These are phyloP conservation scores for Linnemannia elongata DNA, from an alignment of 192 early-diverging fungal genomes.

Conservation along the genomic window DNA sequence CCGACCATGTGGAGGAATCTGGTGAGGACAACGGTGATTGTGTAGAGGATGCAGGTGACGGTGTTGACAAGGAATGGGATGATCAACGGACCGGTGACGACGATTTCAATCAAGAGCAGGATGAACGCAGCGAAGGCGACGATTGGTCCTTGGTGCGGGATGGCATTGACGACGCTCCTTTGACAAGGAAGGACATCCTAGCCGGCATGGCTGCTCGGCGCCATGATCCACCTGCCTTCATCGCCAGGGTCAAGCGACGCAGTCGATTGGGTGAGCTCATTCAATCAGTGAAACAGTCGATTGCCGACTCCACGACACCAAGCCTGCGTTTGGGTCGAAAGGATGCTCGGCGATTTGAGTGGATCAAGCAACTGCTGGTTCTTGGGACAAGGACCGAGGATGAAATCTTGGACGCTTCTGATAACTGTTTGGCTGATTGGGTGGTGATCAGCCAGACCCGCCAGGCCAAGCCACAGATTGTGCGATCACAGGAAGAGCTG, in stretches of 20 bases:
- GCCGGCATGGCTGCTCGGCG: background rate
- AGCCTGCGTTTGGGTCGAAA: too few relatives aligned
- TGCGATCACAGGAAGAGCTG: conserved; percentile 12
- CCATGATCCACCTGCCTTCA: conserved; percentile 10
- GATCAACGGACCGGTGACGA: background rate
- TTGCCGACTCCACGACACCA: background rate
- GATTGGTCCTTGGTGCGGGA: background rate
- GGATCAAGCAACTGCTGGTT: conserved; percentile 9
- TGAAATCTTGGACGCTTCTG: conserved; percentile 18
- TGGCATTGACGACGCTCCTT: background rate
- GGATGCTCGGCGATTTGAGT: background rate
- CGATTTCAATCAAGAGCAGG: background rate
- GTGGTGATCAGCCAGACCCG: background rate
- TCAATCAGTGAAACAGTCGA: background rate
- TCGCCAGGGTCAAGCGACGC: background rate
- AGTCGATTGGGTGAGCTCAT: background rate
- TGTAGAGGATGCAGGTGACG: background rate
- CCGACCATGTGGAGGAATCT: background rate
- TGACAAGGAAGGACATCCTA: background rate
- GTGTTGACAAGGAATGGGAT: background rate
- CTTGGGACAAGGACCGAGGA: conserved; percentile 22
- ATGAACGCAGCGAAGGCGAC: background rate
- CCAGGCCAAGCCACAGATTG: background rate
- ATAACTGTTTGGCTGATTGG: conserved; percentile 20
- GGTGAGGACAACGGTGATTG: background rate